phyloP scores from a whole-genome alignment of 441 rosid genomes.

The Cnidoscolus chayamansa region DNA sequence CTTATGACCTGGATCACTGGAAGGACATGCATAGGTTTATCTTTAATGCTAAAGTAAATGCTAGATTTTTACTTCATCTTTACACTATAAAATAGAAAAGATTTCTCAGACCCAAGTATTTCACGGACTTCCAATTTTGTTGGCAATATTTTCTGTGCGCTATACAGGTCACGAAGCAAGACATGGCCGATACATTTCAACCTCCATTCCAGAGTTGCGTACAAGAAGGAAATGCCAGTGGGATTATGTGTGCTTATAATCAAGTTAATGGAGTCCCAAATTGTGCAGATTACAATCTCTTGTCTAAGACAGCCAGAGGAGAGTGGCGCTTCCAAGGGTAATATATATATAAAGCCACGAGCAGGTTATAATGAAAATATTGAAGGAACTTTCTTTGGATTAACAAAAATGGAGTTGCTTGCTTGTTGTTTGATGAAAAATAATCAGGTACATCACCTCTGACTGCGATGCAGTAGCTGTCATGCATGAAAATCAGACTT shows the following conservation, averaged over 20 bases:
- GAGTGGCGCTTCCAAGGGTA: conserved; percentile 78
- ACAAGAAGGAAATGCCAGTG: conserved; percentile 65
- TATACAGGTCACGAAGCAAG: conserved; percentile 58
- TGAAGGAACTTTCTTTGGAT: not conserved
- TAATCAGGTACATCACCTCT: conserved; percentile 66
- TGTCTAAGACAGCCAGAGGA: conserved; percentile 56
- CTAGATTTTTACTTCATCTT: too few relatives aligned
- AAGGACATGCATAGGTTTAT: conserved; percentile 55
- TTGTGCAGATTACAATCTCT: conserved; percentile 67
- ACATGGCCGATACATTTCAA: conserved; percentile 80
- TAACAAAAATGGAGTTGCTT: not conserved
- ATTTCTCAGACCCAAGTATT: not conserved
- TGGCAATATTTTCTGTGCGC: not conserved
- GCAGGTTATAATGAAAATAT: not conserved
- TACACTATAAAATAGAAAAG: not conserved
- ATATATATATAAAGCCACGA: not conserved
- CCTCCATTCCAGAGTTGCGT: conserved; percentile 80
- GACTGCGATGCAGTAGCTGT: conserved; percentile 81
- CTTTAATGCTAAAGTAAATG: conserved; percentile 61
- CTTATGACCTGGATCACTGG: conserved; percentile 83
- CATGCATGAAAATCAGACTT: conserved; percentile 54
- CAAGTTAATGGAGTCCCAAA: conserved; percentile 75
- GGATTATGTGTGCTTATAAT: conserved; percentile 88
- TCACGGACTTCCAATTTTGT: not conserved
- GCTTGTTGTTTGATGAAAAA: not conserved